Evolutionary conservation across 768 basidiomycete species (phyloP), one percentile per base, ranked within the genome.

Genomic region (Leccinum longicurvipes): DNA sequence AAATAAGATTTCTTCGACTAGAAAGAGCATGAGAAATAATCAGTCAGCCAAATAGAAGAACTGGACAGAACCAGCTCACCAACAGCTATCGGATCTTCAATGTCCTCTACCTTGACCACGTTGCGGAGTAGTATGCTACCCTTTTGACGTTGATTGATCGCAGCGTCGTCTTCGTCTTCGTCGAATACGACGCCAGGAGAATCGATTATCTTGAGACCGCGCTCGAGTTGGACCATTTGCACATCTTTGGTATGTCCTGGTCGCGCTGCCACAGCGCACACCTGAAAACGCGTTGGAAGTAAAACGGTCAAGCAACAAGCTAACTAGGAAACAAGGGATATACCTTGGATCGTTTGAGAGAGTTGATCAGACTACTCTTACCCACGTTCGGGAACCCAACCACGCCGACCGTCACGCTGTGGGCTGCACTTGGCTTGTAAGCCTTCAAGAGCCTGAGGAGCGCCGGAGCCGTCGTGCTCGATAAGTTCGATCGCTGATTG

Each of bases 131-230:
- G 77, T 14, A 95, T 77, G 62, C 84, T 87, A 4, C 72, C 74
- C 51, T 71, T 77, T 27, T 67, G 70, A 23, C 78, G 77, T 53
- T 82, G 84, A 23, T 70, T 74, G 45, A 72, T 71, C 72, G 81
- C 60, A 32, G 68, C 71, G 49, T 77, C 72, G 47, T 77, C 67
- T 47, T 85, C 80, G 54, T 89, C 85, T 54, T 93, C 91, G 57
- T 94, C 92, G 62, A 97, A 92, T 2, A 99, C 90, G n/a, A 98
- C 93, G 58, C 96, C 97, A 1, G 97, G 96, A 34, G 94, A 98
- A 72, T 98, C 97, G 6, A 98, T 80, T 32, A 98, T 87, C 54
- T 87, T 85, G 66, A 99, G 80, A 1, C 94, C 93, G 44, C 93
- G 90, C 70, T 98, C 96, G 4, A 99, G 79, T 59, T 92, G 91